These are phyloP conservation scores for Phytophthora pinifolia DNA, from an alignment of 352 stramenopile species.

Conservation along the genomic window DNA sequence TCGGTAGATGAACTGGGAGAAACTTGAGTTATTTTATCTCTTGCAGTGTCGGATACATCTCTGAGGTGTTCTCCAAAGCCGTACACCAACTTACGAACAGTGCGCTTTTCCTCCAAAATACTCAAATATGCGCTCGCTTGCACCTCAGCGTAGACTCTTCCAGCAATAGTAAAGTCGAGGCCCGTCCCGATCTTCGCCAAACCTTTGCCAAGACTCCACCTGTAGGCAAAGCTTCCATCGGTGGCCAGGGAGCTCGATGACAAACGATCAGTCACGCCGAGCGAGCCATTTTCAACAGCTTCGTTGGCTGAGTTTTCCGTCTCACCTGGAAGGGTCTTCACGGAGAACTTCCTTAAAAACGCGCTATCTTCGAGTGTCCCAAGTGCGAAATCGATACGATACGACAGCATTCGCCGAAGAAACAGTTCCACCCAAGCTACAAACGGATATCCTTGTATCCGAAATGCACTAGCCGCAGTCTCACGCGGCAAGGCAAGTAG, in stretches of 20 bases:
- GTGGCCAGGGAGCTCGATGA: constrained; percentile 41
- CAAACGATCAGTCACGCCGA: constrained; percentile 1
- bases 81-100: constrained; percentile 32
- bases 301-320: not conserved
- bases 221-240: constrained; percentile 71
- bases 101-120: constrained; percentile 21
- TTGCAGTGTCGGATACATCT: constrained; percentile 38
- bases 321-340: constrained; percentile 43
- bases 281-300: constrained; percentile 2
- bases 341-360: constrained; percentile 44
- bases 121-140: constrained; percentile 32
- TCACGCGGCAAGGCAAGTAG: constrained; percentile 23
- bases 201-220: constrained; percentile 45
- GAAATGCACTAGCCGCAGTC: not conserved
- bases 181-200: constrained; percentile 72
- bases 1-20: not conserved
- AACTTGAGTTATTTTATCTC: constrained; percentile 15
- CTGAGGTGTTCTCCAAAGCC: constrained; percentile 33
- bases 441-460: constrained; percentile 36
- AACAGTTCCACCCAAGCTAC: constrained; percentile 38
- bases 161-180: constrained; percentile 66
- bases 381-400: constrained; percentile 54
- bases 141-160: constrained; percentile 57
- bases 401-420: constrained; percentile 49
- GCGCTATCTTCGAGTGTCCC: constrained; percentile 46